These are phyloP conservation scores for Narthecium ossifragum DNA, from an alignment of 106 monocot species.

Conservation along the genomic window DNA sequence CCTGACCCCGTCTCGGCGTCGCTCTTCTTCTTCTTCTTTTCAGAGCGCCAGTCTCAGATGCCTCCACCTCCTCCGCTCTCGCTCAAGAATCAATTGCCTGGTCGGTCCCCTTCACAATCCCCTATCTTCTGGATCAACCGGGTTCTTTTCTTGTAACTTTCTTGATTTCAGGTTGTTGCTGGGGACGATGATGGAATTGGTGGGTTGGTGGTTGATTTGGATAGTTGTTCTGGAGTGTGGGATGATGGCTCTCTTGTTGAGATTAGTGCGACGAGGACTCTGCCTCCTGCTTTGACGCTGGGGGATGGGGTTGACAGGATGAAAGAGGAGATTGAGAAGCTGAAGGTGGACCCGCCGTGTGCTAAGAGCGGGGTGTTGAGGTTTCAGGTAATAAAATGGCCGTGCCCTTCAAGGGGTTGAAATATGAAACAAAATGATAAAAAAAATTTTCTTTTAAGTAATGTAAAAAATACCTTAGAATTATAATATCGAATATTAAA, in stretches of 20 bases:
- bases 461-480: too few relatives aligned
- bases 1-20: too few relatives aligned
- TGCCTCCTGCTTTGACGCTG: constrained; percentile 42
- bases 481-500: too few relatives aligned
- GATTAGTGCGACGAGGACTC: constrained; percentile 22
- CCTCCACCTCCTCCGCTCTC: not conserved
- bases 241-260: constrained; percentile 29
- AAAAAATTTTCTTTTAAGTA: too few relatives aligned
- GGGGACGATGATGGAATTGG: too few relatives aligned
- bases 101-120: not conserved
- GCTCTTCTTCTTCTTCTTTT: too few relatives aligned
- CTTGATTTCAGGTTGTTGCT: not conserved
- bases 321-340: constrained; percentile 31
- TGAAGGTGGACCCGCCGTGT: constrained; percentile 37
- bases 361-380: constrained; percentile 53
- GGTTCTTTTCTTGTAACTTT: not conserved
- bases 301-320: constrained; percentile 32
- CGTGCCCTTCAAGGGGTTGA: too few relatives aligned
- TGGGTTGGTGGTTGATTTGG: not conserved
- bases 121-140: not conserved
- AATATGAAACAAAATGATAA: too few relatives aligned
- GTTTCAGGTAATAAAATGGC: too few relatives aligned
- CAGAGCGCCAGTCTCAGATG: too few relatives aligned
- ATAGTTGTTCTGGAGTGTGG: not conserved
- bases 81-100: not conserved